Base-by-base conservation (phyloP, 139 green algal species). In the Chlamydomonas incerta region DNA sequence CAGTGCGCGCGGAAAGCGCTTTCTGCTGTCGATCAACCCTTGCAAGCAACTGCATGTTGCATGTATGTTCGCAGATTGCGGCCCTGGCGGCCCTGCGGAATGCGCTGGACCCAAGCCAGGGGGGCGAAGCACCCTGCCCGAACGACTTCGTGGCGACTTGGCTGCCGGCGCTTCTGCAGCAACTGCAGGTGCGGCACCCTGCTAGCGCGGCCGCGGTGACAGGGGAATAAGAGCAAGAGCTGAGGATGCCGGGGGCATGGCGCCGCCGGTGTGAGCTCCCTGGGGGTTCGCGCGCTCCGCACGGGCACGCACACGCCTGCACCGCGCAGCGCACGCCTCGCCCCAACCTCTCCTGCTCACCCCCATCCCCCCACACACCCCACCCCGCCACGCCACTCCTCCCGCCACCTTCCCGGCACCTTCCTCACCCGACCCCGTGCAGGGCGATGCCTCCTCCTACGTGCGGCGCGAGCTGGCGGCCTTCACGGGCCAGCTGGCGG, bases 401-500 rank as follows among this genome's bases (percentile, higher is more conserved):
- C 47, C 35, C 3, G 18, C 52, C 31, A 13, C 31, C 26, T 57
- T 26, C 57, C 57, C 2, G 13, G 20, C 8, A 0, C 57, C 14
- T 15, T 41, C 65, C 57, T 58, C 35, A 17, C 55, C 47, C 65
- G 9, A n/a, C 63, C 8, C 6, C 6, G 41, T 13, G 15, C 76
- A 90, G 86, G 37, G 66, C 29, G 75, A 83, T 29, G 23, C 29
- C 11, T 77, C 63, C 5, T 8, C 72, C 21, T 24, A 47, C 28
- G 71, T 90, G 31, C 79, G 86, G 8, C 50, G 65, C 31, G 37
- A 24, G 10, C 62, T 90, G 34, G 79, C 86, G 21, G 57, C 68
- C 26, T 86, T 89, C 60, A 35, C 71, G 13, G 77, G 75, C 31
- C 77, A 89, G 20, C 37, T 83, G 21, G 76, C 58, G 11, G 24